A percentile compares a stretch with the other conserved stretches of the same genome.
Conservation (phyloP, 352 stramenopile species). For the Phytophthora pini region DNA sequence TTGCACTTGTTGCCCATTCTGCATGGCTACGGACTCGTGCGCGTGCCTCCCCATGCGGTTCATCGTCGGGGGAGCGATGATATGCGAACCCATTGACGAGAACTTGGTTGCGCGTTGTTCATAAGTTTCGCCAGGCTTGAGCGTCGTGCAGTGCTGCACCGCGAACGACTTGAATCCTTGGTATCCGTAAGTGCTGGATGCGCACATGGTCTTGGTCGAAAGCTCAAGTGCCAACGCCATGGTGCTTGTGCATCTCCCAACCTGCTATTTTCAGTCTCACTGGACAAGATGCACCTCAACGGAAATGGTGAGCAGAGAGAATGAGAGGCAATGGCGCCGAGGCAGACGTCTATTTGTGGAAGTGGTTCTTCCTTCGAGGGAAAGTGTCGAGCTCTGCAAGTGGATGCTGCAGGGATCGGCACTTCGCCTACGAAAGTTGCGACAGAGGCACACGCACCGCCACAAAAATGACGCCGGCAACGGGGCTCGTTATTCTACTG, state of each 20-base stretch:
- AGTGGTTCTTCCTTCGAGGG: conserved; percentile 41
- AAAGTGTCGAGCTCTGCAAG: conserved; percentile 29
- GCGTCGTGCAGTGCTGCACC: conserved; percentile 68
- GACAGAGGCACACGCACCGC: conserved; percentile 21
- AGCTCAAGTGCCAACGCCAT: conserved; percentile 2
- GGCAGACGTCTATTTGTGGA: conserved; percentile 39
- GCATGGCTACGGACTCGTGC: conserved; percentile 61
- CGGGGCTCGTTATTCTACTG: conserved; percentile 34
- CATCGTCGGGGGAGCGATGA: conserved; percentile 59
- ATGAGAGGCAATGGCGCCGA: conserved; percentile 27
- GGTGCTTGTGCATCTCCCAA: not conserved
- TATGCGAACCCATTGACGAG: conserved; percentile 74
- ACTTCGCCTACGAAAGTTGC: conserved; percentile 41
- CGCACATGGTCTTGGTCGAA: conserved; percentile 38
- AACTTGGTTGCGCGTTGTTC: conserved; percentile 78
- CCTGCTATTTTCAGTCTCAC: conserved; percentile 22
- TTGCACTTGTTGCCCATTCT: conserved; percentile 50
- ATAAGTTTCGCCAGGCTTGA: conserved; percentile 81
- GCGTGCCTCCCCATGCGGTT: conserved; percentile 63
- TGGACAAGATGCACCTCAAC: conserved; percentile 21
- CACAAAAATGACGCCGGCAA: conserved; percentile 23
- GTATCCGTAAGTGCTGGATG: conserved; percentile 68
- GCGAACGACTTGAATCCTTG: conserved; percentile 83
- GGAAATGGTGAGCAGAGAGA: conserved; percentile 3
- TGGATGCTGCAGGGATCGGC: conserved; percentile 3